These are phyloP conservation scores for Sugiyamaella japonica DNA, from an alignment of 1,139 yeast species.

Conservation along the genomic window DNA sequence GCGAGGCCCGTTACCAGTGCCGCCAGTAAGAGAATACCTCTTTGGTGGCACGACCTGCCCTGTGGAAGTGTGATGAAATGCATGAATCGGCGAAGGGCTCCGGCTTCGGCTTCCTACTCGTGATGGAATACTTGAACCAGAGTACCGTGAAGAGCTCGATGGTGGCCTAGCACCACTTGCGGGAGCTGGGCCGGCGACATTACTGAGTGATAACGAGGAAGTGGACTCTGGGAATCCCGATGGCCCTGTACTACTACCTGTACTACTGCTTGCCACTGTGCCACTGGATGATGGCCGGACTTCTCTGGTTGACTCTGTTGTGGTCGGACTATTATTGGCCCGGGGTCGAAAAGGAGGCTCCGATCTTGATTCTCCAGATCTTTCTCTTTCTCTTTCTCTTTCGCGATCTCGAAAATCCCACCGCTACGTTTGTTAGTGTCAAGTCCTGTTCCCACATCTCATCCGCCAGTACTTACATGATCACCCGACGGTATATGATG, in stretches of 20 bases:
- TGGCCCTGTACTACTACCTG: not conserved
- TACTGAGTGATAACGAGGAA: conserved; percentile 2
- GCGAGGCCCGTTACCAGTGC: conserved; percentile 5
- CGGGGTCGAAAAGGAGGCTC: conserved; percentile 1
- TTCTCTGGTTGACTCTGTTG: not conserved
- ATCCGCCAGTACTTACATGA: conserved; percentile 17
- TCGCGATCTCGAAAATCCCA: conserved; percentile 11
- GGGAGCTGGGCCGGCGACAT: not conserved
- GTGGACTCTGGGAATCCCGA: conserved; percentile 16
- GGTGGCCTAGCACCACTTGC: conserved; percentile 3
- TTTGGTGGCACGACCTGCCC: not conserved
- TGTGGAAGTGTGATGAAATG: conserved; percentile 5
- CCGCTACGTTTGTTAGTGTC: conserved; percentile 9
- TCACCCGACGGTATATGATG: conserved; percentile 27
- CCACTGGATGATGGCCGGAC: not conserved
- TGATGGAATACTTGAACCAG: conserved; percentile 11
- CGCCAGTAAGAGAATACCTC: conserved; percentile 4
- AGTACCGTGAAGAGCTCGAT: conserved; percentile 8
- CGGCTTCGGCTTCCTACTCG: not conserved
- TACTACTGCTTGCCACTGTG: not conserved
- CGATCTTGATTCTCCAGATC: conserved; percentile 20
- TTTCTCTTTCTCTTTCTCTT: conserved; percentile 9
- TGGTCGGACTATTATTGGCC: not conserved
- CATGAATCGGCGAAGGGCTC: conserved; percentile 10
- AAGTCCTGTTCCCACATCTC: not conserved